Conservation (phyloP, 148 eudicot genomes). For the Camellia granthamiana region DNA sequence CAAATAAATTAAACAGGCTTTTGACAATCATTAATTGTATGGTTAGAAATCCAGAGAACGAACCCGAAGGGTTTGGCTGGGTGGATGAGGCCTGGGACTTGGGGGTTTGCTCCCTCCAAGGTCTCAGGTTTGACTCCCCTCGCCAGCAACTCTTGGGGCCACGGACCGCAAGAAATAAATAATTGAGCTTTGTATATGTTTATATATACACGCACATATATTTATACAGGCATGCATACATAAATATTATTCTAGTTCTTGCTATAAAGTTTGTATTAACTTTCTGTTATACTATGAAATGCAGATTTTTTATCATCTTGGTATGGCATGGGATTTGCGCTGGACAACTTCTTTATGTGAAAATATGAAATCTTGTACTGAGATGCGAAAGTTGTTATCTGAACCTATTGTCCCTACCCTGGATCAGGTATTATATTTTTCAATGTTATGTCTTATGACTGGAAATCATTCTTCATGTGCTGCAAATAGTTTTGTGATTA, state of each 20-base stretch:
- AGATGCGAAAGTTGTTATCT: slow-evolving; percentile 40
- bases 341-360: slow-evolving; percentile 46
- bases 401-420: slow-evolving; percentile 57
- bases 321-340: slow-evolving; percentile 83
- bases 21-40: neutral
- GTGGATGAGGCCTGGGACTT: too few species aligned
- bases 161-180: neutral
- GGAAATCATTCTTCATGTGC: neutral
- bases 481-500: neutral
- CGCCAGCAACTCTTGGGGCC: too few species aligned
- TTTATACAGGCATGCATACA: neutral
- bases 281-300: neutral
- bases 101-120: too few species aligned
- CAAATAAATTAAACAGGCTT: neutral
- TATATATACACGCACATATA: too few species aligned
- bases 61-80: too few species aligned
- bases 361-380: slow-evolving; percentile 25
- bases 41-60: neutral
- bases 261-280: neutral
- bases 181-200: neutral
- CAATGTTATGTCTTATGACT: neutral
- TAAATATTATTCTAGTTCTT: neutral
- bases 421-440: slow-evolving; percentile 56
- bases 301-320: slow-evolving; percentile 87
- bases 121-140: too few species aligned